A percentile compares a stretch with the other conserved stretches of the same genome.
These are phyloP conservation scores for Tricladium varicosporioides DNA, from an alignment of 2,329 filamentous ascomycete species.

Conservation along the genomic window DNA sequence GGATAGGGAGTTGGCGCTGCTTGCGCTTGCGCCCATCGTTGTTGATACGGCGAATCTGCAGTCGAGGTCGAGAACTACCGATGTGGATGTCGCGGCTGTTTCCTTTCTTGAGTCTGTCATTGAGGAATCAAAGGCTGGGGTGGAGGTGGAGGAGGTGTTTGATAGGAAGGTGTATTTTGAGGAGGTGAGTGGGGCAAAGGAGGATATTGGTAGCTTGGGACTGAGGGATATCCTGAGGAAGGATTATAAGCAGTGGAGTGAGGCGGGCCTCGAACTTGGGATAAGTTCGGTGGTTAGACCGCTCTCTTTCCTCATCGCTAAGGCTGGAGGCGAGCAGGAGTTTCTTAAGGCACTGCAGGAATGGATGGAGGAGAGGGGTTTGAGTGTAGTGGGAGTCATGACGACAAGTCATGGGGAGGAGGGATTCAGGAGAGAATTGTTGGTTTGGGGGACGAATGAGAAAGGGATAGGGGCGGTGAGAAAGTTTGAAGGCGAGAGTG, in stretches of 20 bases:
- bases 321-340: conserved; percentile 40
- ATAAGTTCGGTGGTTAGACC: conserved; percentile 63
- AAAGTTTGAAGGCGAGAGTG: conserved; percentile 49
- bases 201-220: conserved; percentile 59
- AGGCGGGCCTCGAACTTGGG: conserved; percentile 55
- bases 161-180: conserved; percentile 56
- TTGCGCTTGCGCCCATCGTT: conserved; percentile 69
- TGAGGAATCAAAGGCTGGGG: no score
- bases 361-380: conserved; percentile 54
- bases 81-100: conserved; percentile 57
- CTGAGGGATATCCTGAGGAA: conserved; percentile 71
- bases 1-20: conserved; percentile 60
- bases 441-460: conserved; percentile 61
- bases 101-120: conserved; percentile 51
- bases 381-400: conserved; percentile 69
- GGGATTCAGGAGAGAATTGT: conserved; percentile 61
- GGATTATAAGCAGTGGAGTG: conserved; percentile 80
- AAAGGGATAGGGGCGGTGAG: conserved; percentile 49
- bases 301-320: conserved; percentile 60
- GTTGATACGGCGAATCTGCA: conserved; percentile 70
- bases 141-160: conserved; percentile 38
- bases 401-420: conserved; percentile 58
- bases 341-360: conserved; percentile 48
- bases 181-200: conserved; percentile 62
- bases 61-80: conserved; percentile 62